Evolutionary conservation across 371 early-diverging fungal species (phyloP).

Genomic region (Conidiobolus coronatus): DNA sequence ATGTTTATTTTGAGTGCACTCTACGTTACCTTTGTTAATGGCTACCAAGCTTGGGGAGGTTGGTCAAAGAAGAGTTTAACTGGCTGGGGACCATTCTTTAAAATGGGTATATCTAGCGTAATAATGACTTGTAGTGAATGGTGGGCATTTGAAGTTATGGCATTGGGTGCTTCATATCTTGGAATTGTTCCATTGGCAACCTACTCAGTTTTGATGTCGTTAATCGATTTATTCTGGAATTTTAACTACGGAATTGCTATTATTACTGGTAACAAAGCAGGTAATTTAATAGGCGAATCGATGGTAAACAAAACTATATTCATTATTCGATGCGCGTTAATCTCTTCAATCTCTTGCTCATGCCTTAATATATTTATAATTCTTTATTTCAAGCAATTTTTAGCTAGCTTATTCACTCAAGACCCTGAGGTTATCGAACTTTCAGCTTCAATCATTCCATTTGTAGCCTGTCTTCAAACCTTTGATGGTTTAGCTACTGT

Average conservation of each 20-base stretch:
- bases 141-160: conserved; percentile 50
- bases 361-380: conserved; percentile 12
- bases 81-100: conserved; percentile 35
- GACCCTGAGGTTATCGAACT: conserved; percentile 37
- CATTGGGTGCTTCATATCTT: conserved; percentile 51
- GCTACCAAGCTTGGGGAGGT: conserved; percentile 59
- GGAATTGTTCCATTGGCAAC: conserved; percentile 61
- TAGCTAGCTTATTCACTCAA: conserved; percentile 30
- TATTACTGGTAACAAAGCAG: conserved; percentile 53
- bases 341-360: conserved; percentile 19
- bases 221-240: conserved; percentile 39
- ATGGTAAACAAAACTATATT: too few species aligned
- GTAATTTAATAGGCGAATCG: conserved; percentile 46
- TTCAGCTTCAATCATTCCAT: conserved; percentile 45
- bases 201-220: conserved; percentile 57
- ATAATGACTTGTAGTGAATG: conserved; percentile 55
- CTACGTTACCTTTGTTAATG: conserved; percentile 40
- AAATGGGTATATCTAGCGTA: conserved; percentile 40
- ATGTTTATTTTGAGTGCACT: conserved; percentile 25
- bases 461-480: conserved; percentile 54
- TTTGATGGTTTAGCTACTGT: conserved; percentile 2
- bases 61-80: conserved; percentile 46
- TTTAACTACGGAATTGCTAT: conserved; percentile 36
- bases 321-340: conserved; percentile 18
- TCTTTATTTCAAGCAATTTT: conserved; percentile 12